phyloP scores from a whole-genome alignment of 2,329 filamentous ascomycete species.

The Coleophoma cylindrospora region DNA sequence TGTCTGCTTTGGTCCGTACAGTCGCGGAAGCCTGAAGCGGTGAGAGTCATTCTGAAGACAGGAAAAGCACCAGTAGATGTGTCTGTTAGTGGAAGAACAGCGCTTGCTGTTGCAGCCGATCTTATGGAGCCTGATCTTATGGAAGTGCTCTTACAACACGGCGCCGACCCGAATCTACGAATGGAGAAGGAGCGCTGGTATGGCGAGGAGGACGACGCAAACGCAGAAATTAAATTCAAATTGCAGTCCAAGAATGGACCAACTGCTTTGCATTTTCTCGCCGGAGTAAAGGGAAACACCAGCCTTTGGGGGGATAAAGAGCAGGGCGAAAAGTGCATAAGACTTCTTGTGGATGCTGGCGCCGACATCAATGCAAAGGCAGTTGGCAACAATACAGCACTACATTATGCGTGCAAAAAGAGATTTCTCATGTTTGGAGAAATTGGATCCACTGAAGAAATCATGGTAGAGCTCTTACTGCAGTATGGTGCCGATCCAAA shows the following conservation, averaged over 20 bases:
- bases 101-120: neutral
- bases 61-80: slow-evolving; percentile 2
- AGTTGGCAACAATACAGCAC: neutral
- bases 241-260: no score
- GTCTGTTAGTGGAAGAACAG: neutral
- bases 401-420: neutral
- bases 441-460: slow-evolving; percentile 1
- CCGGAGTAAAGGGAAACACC: no score
- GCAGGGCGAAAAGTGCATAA: neutral
- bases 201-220: no score
- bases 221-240: no score
- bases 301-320: no score
- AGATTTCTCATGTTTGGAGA: neutral
- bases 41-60: slow-evolving; percentile 6
- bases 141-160: no score
- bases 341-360: neutral
- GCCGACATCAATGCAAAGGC: neutral
- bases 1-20: slow-evolving; percentile 16
- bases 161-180: no score
- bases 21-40: slow-evolving; percentile 6
- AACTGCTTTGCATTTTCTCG: no score
- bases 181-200: no score
- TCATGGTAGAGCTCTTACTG: slow-evolving; percentile 5
- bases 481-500: slow-evolving; percentile 6
- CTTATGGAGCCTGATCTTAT: no score